Conservation (phyloP, 352 stramenopile genomes). For the Phytophthora hibernalis region DNA sequence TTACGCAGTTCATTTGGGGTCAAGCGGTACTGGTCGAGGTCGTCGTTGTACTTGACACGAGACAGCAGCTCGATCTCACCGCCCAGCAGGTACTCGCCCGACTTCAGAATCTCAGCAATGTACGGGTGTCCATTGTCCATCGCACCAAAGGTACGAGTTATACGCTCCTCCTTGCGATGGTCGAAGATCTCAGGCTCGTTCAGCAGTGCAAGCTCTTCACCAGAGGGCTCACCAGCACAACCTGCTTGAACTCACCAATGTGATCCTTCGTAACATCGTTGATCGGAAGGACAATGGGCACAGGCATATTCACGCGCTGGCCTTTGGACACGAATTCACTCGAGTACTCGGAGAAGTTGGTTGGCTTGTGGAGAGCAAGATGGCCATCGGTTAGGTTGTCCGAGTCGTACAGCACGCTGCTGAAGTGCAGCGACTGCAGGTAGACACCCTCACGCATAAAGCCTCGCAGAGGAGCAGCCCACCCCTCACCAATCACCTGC, state of each 20-base stretch:
- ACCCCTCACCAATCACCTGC: constrained; percentile 97
- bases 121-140: constrained; percentile 98
- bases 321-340: constrained; percentile 79
- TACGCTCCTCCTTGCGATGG: constrained; percentile 98
- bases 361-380: constrained; percentile 83
- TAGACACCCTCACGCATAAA: constrained; percentile 98
- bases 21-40: constrained; percentile 96
- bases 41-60: constrained; percentile 97
- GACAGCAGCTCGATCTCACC: constrained; percentile 97
- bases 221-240: constrained; percentile 96
- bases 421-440: constrained; percentile 98
- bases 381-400: constrained; percentile 94
- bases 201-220: constrained; percentile 94
- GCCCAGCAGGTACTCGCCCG: constrained; percentile 95
- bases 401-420: constrained; percentile 95
- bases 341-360: constrained; percentile 94
- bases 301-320: constrained; percentile 95
- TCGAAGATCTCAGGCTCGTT: constrained; percentile 95
- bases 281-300: constrained; percentile 97
- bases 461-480: constrained; percentile 94
- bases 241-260: constrained; percentile 84
- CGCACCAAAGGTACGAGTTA: constrained; percentile 97
- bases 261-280: constrained; percentile 92
- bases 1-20: constrained; percentile 94
- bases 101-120: constrained; percentile 95